Evolutionary conservation across 495 filamentous ascomycete genomes (phyloP).

Genomic region (Podospora bellae-mahoneyi): DNA sequence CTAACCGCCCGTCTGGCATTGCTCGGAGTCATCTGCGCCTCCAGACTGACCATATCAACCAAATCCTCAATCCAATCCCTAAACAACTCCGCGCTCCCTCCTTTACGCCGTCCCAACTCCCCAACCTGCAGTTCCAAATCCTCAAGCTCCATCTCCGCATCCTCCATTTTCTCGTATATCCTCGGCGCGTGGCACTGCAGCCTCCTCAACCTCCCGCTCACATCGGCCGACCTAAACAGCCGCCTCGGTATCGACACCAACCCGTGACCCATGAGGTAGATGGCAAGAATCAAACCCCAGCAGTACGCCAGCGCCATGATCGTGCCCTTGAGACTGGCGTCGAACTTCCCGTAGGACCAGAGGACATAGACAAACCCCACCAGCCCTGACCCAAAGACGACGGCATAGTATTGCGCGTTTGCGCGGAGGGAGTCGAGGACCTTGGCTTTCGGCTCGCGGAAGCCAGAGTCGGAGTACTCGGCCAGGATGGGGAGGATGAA

Average conservation of each 20-base stretch:
- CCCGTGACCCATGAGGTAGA: conserved; percentile 96
- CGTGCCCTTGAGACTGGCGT: conserved; percentile 65
- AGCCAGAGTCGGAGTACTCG: conserved; percentile 90
- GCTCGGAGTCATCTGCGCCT: conserved; percentile 30
- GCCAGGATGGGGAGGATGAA: conserved; percentile 88
- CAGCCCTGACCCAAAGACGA: conserved; percentile 65
- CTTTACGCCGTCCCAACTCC: conserved; percentile 75
- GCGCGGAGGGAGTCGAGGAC: conserved; percentile 76
- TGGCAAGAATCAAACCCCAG: conserved; percentile 85
- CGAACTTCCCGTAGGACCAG: conserved; percentile 61
- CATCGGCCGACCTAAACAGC: conserved; percentile 70
- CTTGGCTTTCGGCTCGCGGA: conserved; percentile 76
- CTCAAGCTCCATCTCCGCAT: conserved; percentile 76
- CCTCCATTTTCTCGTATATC: conserved; percentile 81
- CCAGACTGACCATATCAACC: conserved; percentile 65
- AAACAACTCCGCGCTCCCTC: conserved; percentile 74
- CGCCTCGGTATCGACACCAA: conserved; percentile 84
- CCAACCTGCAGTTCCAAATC: conserved; percentile 74
- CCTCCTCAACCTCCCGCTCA: conserved; percentile 64
- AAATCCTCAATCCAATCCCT: conserved; percentile 94
- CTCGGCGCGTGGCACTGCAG: conserved; percentile 76
- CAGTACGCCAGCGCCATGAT: conserved; percentile 92
- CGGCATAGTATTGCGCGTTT: conserved; percentile 84
- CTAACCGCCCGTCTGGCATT: conserved; percentile 14
- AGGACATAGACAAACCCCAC: conserved; percentile 82